A percentile compares a stretch with the other conserved stretches of the same genome.
These are phyloP conservation scores for Bipolaris cookei DNA, from an alignment of 2,329 filamentous ascomycete species.

Conservation along the genomic window DNA sequence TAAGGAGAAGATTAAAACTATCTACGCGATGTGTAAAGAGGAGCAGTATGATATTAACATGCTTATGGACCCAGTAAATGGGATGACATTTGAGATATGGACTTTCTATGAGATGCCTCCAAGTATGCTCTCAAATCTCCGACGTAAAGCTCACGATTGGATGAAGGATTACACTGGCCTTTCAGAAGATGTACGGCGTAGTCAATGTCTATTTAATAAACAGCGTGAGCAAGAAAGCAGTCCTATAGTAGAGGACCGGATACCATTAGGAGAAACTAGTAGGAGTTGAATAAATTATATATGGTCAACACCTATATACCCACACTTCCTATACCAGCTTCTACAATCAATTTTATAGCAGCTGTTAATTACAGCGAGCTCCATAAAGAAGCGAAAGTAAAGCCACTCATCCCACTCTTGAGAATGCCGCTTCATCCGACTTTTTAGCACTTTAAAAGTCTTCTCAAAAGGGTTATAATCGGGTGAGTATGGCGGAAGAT, in stretches of 20 bases:
- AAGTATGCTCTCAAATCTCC: too few species aligned
- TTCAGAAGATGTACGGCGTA: too few species aligned
- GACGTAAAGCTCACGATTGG: too few species aligned
- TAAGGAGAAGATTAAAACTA: too few species aligned
- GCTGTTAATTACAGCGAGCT: not conserved
- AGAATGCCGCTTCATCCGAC: not conserved
- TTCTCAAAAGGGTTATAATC: slow-evolving; percentile 7
- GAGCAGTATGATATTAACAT: not conserved
- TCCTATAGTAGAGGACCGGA: too few species aligned
- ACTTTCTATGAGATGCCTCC: not conserved
- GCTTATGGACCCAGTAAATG: too few species aligned
- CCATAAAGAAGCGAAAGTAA: not conserved
- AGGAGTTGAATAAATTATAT: not conserved
- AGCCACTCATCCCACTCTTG: not conserved
- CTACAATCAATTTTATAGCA: not conserved
- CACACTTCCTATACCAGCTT: not conserved
- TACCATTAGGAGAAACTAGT: too few species aligned
- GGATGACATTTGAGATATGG: not conserved
- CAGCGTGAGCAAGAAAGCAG: too few species aligned
- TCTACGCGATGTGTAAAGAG: not conserved
- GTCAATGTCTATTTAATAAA: too few species aligned
- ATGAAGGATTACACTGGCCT: too few species aligned
- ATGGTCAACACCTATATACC: not conserved
- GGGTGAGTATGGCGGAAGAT: slow-evolving; percentile 3
- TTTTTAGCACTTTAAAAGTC: slow-evolving; percentile 4